phyloP scores from a whole-genome alignment of 2,329 filamentous ascomycete species.

The Epichloe sp. region DNA sequence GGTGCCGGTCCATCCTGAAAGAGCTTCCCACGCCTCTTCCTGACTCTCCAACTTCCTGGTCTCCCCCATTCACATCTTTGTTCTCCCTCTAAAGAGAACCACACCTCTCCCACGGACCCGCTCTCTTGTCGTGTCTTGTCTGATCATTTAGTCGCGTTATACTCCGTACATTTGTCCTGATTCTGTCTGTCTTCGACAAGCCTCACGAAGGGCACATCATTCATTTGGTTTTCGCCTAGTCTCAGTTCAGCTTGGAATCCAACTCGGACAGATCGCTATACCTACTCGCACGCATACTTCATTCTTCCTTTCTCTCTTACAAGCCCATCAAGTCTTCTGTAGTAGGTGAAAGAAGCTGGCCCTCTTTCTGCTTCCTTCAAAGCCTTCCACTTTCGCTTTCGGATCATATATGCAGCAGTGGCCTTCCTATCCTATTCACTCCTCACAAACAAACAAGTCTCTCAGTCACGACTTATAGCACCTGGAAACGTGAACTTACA shows the following conservation, averaged over 20 bases:
- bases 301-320: neutral
- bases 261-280: neutral
- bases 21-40: slow-evolving; percentile 5
- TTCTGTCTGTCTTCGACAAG: slow-evolving; percentile 3
- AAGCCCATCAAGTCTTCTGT: neutral
- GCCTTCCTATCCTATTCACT: neutral
- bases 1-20: slow-evolving; percentile 4
- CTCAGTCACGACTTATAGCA: neutral
- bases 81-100: slow-evolving; percentile 1
- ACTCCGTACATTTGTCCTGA: slow-evolving; percentile 1
- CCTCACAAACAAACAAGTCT: neutral
- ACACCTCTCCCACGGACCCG: slow-evolving; percentile 5
- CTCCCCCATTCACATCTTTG: neutral
- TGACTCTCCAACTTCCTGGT: slow-evolving; percentile 3
- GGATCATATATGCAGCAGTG: neutral
- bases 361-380: neutral
- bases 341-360: slow-evolving; percentile 3
- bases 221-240: slow-evolving; percentile 4
- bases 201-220: slow-evolving; percentile 3
- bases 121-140: slow-evolving; percentile 3
- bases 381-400: slow-evolving; percentile 1
- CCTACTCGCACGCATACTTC: neutral
- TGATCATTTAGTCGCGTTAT: slow-evolving; percentile 3
- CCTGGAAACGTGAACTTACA: neutral
- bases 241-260: neutral